A percentile compares a stretch with the other conserved stretches of the same genome.
phyloP scores from a whole-genome alignment of 2,329 filamentous ascomycete genomes.

The Falciphora oryzae region DNA sequence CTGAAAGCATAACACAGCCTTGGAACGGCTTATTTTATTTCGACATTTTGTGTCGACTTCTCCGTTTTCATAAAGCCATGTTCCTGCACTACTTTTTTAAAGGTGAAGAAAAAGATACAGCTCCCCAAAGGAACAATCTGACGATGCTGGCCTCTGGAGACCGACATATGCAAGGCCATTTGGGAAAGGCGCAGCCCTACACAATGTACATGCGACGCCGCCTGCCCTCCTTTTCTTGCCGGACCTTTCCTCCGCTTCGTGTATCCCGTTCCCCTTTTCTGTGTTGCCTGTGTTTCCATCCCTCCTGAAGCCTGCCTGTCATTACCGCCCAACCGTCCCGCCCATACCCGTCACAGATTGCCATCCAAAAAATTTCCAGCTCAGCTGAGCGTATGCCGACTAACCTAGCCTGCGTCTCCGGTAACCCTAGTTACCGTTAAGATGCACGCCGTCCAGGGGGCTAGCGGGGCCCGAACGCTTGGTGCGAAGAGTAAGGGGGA shows the following conservation, averaged over 20 bases:
- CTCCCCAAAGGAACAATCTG: not conserved
- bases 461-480: conserved; percentile 40
- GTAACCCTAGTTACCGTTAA: conserved; percentile 32
- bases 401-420: not conserved
- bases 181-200: not conserved
- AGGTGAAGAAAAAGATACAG: not conserved
- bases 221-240: not conserved
- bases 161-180: not conserved
- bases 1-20: not conserved
- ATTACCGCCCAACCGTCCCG: not conserved
- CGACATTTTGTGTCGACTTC: not conserved
- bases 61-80: not conserved
- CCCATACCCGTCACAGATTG: not conserved
- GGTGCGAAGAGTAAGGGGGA: conserved; percentile 51
- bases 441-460: conserved; percentile 35
- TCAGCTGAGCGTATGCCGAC: not conserved
- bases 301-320: not conserved
- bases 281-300: not conserved
- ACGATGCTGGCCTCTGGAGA: not conserved
- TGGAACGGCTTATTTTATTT: not conserved
- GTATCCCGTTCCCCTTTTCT: not conserved
- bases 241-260: not conserved
- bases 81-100: not conserved
- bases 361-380: not conserved
- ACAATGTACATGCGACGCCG: not conserved